Conservation (phyloP, 257 asterid genomes). For the Craterostigma plantagineum region DNA sequence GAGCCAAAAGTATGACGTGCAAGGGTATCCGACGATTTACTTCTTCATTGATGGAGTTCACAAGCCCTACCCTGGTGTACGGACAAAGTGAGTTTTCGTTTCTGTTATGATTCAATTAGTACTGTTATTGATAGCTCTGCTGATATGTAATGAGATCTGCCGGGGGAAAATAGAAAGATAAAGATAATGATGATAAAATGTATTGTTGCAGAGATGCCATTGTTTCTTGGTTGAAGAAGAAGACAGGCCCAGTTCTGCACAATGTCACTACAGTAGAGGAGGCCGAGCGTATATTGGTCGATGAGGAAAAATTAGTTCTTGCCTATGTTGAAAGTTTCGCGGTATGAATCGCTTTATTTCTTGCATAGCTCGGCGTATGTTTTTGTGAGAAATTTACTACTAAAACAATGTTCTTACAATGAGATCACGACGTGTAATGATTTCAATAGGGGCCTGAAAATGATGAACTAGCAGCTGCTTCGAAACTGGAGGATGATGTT, state of each 20-base stretch:
- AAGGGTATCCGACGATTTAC: constrained; percentile 61
- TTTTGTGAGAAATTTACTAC: neutral
- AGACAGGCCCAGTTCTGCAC: constrained; percentile 47
- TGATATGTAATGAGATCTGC: neutral
- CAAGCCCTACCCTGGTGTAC: constrained; percentile 51
- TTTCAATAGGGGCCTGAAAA: constrained; percentile 44
- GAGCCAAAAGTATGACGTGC: constrained; percentile 65
- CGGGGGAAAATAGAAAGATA: no score
- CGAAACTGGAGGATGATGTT: constrained; percentile 54
- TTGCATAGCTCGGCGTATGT: neutral
- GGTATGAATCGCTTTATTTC: constrained; percentile 25
- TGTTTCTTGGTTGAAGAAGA: constrained; percentile 79
- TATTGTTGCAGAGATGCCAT: constrained; percentile 56
- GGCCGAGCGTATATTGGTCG: constrained; percentile 53
- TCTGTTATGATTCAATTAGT: no score
- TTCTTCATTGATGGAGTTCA: constrained; percentile 74
- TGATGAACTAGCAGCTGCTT: constrained; percentile 63
- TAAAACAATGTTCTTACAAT: no score
- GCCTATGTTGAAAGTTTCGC: constrained; percentile 56
- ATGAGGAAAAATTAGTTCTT: constrained; percentile 43
- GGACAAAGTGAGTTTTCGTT: constrained; percentile 39
- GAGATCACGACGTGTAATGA: no score
- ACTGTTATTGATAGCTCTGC: no score
- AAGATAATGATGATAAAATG: no score
- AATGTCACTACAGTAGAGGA: constrained; percentile 52